A percentile compares a stretch with the other conserved stretches of the same genome.
Conservation (phyloP, 169 alveolate genomes). For the Plasmodium cynomolgi region DNA sequence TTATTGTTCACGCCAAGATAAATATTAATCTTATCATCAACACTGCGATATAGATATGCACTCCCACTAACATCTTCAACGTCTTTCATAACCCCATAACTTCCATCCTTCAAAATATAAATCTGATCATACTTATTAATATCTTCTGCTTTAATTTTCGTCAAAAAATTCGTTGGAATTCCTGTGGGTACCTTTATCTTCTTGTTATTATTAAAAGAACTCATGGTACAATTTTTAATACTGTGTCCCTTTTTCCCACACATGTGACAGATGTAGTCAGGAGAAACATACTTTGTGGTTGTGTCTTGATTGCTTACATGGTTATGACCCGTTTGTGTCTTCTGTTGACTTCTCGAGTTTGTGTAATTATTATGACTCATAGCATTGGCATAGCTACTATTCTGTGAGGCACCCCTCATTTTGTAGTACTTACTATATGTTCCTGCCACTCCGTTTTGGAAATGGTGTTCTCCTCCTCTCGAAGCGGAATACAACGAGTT, state of each 20-base stretch:
- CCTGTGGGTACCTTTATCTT: conserved; percentile 91
- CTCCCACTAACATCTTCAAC: conserved; percentile 88
- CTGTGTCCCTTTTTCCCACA: conserved; percentile 91
- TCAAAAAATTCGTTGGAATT: conserved; percentile 87
- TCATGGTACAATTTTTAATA: conserved; percentile 84
- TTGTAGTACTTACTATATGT: conserved; percentile 2
- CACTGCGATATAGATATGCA: conserved; percentile 88
- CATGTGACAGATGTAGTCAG: conserved; percentile 89
- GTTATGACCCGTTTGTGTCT: background rate
- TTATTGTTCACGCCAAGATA: conserved; percentile 82
- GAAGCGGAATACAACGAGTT: background rate
- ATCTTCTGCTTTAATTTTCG: conserved; percentile 84
- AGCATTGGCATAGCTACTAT: background rate
- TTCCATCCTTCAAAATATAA: conserved; percentile 85
- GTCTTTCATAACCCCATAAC: conserved; percentile 89
- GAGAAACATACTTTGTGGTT: conserved; percentile 2
- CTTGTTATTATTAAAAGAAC: conserved; percentile 85
- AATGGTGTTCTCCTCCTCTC: background rate
- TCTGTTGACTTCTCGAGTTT: background rate
- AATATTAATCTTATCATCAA: conserved; percentile 86
- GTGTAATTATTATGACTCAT: background rate
- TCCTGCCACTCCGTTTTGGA: background rate
- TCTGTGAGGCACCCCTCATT: background rate
- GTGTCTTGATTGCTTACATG: background rate
- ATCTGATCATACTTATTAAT: conserved; percentile 86